Base-by-base conservation (phyloP, 148 eudicot species). In the Silene latifolia region DNA sequence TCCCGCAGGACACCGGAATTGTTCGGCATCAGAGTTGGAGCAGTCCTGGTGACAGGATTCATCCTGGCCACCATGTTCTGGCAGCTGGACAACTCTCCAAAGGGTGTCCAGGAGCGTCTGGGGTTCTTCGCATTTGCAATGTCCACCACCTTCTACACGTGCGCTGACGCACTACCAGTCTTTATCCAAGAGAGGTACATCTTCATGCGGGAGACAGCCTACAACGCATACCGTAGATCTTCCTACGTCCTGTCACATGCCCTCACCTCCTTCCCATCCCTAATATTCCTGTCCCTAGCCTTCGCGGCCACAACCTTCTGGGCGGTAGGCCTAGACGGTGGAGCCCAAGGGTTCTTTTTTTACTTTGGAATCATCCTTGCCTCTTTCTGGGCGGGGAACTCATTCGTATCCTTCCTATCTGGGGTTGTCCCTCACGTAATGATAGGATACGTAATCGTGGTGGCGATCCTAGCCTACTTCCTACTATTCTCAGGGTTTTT, bases 41-140 rank as follows among this genome's bases (percentile, higher is more conserved):
- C 95, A 0, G 88, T 91, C 0, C 18, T 90, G 46, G 90, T 93
- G 13, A 93, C 98, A 0, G 93, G 98, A 0, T 93, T 93, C 76
- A 93, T 93, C 61, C 82, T 93, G 0, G 98, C 98, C 25, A 93
- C 98, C 8, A 78, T 91, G 83, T 93, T 91, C 68, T 93, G 98
- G 98, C 80, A 78, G 4, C 90, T 93, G 1, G 98, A 93, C 21
- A 78, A 85, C 65, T 89, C 97, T 2, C 98, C 98, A 0, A 93
- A 87, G 71, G 98, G 98, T 1, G 88, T 89, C 3, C 97, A 91
- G 44, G 98, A 93, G 9, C 78, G 98, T 4, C 77, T 92, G 8
- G 95, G 93, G 0, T 92, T 92, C 72, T 89, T 90, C 63, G 95
- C 96, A 0, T 92, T 90, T 12, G 95, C 98, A 2, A 90, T 92